Conservation (phyloP, 2,329 filamentous ascomycete genomes). For the Venturia pyrina region DNA sequence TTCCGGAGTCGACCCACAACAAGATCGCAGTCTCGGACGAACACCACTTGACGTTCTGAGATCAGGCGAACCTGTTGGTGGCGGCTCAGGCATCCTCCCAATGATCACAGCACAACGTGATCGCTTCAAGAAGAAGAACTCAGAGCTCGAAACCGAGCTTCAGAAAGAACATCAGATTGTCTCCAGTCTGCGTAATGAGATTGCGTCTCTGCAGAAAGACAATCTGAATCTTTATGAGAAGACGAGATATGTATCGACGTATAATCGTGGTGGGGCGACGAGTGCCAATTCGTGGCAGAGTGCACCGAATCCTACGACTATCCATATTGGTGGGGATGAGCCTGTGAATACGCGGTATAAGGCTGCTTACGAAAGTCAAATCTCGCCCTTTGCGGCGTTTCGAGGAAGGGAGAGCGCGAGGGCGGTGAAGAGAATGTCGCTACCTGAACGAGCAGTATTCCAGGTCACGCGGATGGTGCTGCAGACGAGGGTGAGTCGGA, state of each 20-base stretch:
- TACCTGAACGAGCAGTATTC: slow-evolving; percentile 84
- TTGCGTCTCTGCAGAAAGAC: slow-evolving; percentile 87
- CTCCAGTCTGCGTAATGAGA: slow-evolving; percentile 78
- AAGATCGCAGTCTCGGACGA: slow-evolving; percentile 34
- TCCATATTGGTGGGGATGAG: slow-evolving; percentile 45
- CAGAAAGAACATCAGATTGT: slow-evolving; percentile 74
- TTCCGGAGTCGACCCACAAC: slow-evolving; percentile 76
- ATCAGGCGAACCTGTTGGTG: slow-evolving; percentile 57
- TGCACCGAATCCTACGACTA: slow-evolving; percentile 59
- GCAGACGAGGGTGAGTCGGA: slow-evolving; percentile 80
- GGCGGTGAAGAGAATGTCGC: slow-evolving; percentile 84
- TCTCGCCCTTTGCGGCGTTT: slow-evolving; percentile 93
- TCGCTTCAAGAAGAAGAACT: slow-evolving; percentile 93
- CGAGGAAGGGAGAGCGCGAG: slow-evolving; percentile 84
- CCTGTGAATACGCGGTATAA: slow-evolving; percentile 69
- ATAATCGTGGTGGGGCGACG: slow-evolving; percentile 61
- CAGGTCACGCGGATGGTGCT: slow-evolving; percentile 85
- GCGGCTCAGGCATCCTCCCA: slow-evolving; percentile 80
- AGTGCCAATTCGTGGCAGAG: slow-evolving; percentile 51
- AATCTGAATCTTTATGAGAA: slow-evolving; percentile 96
- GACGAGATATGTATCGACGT: slow-evolving; percentile 90
- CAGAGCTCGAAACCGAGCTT: slow-evolving; percentile 80
- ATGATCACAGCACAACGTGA: slow-evolving; percentile 98
- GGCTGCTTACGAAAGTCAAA: slow-evolving; percentile 86
- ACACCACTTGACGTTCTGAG: slow-evolving; percentile 47